Percentiles rank a stretch among this genome's conserved stretches.
Conservation (phyloP, 306 rosid species). For the Trifolium pratense region DNA sequence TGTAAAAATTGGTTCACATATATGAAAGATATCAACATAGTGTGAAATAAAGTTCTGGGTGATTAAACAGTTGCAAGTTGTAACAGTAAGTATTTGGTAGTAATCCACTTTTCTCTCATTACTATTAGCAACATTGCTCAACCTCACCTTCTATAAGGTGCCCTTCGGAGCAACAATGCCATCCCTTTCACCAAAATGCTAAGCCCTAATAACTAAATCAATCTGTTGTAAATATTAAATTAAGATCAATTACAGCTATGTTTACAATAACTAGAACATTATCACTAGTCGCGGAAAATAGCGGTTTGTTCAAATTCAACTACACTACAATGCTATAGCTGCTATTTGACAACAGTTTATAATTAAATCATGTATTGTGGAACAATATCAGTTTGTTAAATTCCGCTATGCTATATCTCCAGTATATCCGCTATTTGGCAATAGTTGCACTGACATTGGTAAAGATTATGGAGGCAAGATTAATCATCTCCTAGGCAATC, state of each 20-base stretch:
- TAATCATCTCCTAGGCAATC: background rate
- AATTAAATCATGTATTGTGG: background rate
- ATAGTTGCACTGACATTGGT: background rate
- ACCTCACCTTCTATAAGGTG: constrained; percentile 20
- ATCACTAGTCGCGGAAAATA: constrained; percentile 5
- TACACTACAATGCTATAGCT: background rate
- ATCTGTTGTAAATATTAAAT: constrained; percentile 22
- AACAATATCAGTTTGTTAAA: background rate
- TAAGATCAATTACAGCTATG: constrained; percentile 28
- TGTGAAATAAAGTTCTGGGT: background rate
- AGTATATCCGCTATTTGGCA: background rate
- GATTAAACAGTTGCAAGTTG: background rate
- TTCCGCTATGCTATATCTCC: background rate
- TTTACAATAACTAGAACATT: background rate
- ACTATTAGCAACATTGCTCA: constrained; percentile 20
- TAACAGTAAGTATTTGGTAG: constrained; percentile 6
- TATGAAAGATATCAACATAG: constrained; percentile 3
- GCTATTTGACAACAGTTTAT: background rate
- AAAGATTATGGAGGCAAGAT: background rate
- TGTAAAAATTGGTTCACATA: constrained; percentile 39
- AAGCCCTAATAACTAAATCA: constrained; percentile 44
- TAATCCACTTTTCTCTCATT: constrained; percentile 9
- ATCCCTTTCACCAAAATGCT: constrained; percentile 34
- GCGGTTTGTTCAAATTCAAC: background rate
- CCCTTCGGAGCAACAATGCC: constrained; percentile 37